Conservation (phyloP, 306 rosid genomes). For the Fragaria vesca region DNA sequence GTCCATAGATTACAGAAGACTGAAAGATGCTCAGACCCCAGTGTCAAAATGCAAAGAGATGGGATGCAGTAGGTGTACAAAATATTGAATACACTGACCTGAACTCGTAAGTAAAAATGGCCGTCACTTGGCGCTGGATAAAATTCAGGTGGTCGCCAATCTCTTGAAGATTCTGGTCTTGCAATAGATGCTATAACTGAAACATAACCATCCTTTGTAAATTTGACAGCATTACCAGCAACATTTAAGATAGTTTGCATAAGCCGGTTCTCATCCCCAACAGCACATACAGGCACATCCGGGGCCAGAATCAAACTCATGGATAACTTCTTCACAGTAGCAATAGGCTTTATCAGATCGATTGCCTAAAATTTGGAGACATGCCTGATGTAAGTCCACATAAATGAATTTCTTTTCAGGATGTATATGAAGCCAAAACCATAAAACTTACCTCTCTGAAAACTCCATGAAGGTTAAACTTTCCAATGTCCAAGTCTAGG, state of each 20-base stretch:
- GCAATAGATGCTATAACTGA: constrained; percentile 72
- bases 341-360: constrained; percentile 74
- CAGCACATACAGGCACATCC: constrained; percentile 66
- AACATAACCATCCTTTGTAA: constrained; percentile 79
- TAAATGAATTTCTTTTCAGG: not conserved
- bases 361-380: constrained; percentile 45
- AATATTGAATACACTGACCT: constrained; percentile 38
- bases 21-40: not conserved
- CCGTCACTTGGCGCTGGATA: constrained; percentile 62
- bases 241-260: constrained; percentile 72
- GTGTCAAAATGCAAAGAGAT: not conserved
- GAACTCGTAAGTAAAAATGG: constrained; percentile 67
- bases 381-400: constrained; percentile 2
- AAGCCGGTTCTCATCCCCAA: constrained; percentile 83
- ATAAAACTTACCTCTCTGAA: constrained; percentile 59
- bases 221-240: constrained; percentile 87
- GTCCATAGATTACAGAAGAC: not conserved
- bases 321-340: constrained; percentile 74
- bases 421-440: constrained; percentile 18
- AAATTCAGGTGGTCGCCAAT: constrained; percentile 74
- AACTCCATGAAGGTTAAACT: constrained; percentile 70
- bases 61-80: too few species aligned
- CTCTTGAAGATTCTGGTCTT: constrained; percentile 71
- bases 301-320: constrained; percentile 70
- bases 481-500: constrained; percentile 67